phyloP scores from a whole-genome alignment of 495 filamentous ascomycete species.

The Parathielavia appendiculata region DNA sequence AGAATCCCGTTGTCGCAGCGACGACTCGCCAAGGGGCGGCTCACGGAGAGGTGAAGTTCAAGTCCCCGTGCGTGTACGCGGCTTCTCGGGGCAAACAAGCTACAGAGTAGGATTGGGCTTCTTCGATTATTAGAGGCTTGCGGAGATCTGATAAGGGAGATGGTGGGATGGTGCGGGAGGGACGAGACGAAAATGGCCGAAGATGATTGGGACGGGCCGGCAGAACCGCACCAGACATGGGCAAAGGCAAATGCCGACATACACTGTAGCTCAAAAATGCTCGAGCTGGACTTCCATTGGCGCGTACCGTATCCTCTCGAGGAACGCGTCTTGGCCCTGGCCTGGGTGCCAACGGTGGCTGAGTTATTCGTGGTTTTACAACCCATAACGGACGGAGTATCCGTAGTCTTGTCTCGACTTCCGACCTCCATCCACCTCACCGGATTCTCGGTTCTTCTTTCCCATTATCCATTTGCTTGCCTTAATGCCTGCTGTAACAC shows the following conservation, averaged over 20 bases:
- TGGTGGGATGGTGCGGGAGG: neutral
- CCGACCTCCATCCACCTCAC: neutral
- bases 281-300: neutral
- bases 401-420: too few relatives aligned
- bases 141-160: slow-evolving; percentile 8
- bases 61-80: slow-evolving; percentile 1
- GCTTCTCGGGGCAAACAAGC: neutral
- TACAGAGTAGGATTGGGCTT: neutral
- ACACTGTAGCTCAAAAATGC: slow-evolving; percentile 9
- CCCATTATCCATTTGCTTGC: neutral
- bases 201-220: slow-evolving; percentile 1
- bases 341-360: neutral
- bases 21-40: slow-evolving; percentile 12
- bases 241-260: slow-evolving; percentile 16
- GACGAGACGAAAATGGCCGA: neutral
- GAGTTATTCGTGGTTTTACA: neutral
- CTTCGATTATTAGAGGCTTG: neutral
- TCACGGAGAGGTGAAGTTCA: slow-evolving; percentile 13
- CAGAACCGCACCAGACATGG: neutral
- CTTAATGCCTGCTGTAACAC: slow-evolving; percentile 2
- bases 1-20: neutral
- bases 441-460: neutral
- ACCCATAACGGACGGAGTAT: too few relatives aligned
- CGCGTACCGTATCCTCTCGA: slow-evolving; percentile 1
- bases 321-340: slow-evolving; percentile 8